These are phyloP conservation scores for Penicillium sp. DNA, from an alignment of 2,329 filamentous ascomycete genomes.

Conservation along the genomic window DNA sequence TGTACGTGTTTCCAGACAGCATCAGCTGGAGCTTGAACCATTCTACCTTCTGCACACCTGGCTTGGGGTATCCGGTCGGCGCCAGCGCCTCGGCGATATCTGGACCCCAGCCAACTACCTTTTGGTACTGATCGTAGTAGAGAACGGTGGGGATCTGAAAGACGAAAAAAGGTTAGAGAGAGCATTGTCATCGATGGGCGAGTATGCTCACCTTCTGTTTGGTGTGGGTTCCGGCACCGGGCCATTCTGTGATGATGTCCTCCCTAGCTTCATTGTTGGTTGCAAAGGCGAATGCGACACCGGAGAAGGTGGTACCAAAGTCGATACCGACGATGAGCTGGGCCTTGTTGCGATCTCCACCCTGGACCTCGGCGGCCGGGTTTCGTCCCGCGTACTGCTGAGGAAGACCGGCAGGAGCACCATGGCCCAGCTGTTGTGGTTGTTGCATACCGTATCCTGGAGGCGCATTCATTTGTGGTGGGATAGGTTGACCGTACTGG, in stretches of 20 bases:
- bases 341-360: constrained; percentile 84
- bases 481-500: constrained; percentile 48
- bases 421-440: constrained; percentile 27
- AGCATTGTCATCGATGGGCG: neutral
- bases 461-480: constrained; percentile 40
- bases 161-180: neutral
- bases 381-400: constrained; percentile 34
- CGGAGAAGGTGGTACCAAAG: constrained; percentile 98
- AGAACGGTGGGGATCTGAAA: constrained; percentile 88
- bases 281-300: constrained; percentile 88
- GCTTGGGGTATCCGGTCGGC: constrained; percentile 95
- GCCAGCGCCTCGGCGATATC: constrained; percentile 97
- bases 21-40: constrained; percentile 99
- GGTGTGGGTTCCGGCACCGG: constrained; percentile 92
- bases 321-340: constrained; percentile 99
- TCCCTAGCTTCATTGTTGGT: constrained; percentile 97
- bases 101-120: constrained; percentile 98
- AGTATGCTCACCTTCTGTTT: constrained; percentile 83
- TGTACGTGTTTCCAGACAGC: constrained; percentile 98
- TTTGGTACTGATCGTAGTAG: constrained; percentile 99
- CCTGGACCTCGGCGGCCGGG: constrained; percentile 70
- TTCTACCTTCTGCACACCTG: constrained; percentile 96
- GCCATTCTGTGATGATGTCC: constrained; percentile 99
- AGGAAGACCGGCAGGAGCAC: constrained; percentile 27
- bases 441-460: constrained; percentile 49